Evolutionary conservation across 495 filamentous ascomycete species (phyloP).

Genomic region (Letharia columbiana): DNA sequence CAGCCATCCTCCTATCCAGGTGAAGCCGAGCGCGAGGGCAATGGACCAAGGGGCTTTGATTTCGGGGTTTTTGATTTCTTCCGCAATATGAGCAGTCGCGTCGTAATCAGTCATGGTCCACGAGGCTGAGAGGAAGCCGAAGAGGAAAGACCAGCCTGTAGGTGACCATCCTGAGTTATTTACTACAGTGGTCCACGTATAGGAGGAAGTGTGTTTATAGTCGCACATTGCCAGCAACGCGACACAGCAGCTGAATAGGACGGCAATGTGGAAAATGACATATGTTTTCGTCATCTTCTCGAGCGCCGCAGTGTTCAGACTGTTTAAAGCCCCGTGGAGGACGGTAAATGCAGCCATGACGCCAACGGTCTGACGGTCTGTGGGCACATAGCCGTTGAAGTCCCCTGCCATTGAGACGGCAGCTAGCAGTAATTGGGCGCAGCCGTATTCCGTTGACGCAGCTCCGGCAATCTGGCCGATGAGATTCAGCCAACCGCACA

Average conservation of each 20-base stretch:
- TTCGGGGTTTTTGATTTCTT: conserved; percentile 53
- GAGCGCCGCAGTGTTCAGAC: conserved; percentile 50
- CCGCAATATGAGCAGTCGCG: conserved; percentile 52
- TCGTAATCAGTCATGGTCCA: conserved; percentile 59
- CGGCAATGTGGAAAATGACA: conserved; percentile 55
- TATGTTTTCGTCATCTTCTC: conserved; percentile 57
- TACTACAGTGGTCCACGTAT: conserved; percentile 56
- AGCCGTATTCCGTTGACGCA: conserved; percentile 59
- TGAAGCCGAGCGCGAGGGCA: conserved; percentile 49
- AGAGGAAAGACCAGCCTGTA: conserved; percentile 57
- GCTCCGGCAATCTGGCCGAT: conserved; percentile 57
- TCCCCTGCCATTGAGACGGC: conserved; percentile 53
- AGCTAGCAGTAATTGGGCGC: conserved; percentile 59
- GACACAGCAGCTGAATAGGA: conserved; percentile 50
- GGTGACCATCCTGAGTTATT: conserved; percentile 54
- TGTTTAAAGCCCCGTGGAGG: conserved; percentile 49
- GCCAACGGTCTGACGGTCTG: conserved; percentile 43
- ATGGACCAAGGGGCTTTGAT: conserved; percentile 55
- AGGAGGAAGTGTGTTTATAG: conserved; percentile 49
- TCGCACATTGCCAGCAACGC: conserved; percentile 51
- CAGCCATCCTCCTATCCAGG: conserved; percentile 51
- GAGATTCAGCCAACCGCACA: conserved; percentile 60
- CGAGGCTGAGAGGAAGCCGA: conserved; percentile 59
- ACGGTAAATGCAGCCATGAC: conserved; percentile 54
- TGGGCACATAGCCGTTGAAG: conserved; percentile 45